Evolutionary conservation across 768 basidiomycete genomes (phyloP).

Genomic region (Tylopilus sp.): DNA sequence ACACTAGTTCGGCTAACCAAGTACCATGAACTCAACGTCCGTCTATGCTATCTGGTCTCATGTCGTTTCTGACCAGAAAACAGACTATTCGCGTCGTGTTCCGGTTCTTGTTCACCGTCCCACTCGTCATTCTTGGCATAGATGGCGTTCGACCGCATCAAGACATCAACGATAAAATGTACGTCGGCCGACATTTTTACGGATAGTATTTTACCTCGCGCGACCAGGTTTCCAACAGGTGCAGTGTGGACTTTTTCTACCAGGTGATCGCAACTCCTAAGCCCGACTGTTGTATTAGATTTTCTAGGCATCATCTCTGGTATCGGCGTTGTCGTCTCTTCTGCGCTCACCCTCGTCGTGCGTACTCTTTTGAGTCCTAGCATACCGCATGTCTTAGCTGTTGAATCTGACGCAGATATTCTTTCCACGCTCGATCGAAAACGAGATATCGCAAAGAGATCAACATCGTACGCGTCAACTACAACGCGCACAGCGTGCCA

Average conservation of each 20-base stretch:
- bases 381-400: neutral
- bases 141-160: conserved; percentile 64
- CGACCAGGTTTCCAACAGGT: conserved; percentile 28
- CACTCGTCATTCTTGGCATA: conserved; percentile 60
- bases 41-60: conserved; percentile 22
- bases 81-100: conserved; percentile 70
- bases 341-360: conserved; percentile 72
- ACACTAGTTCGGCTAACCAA: conserved; percentile 72
- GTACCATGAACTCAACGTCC: conserved; percentile 79
- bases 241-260: neutral
- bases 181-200: conserved; percentile 2
- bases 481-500: neutral
- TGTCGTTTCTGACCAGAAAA: neutral
- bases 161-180: conserved; percentile 63
- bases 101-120: conserved; percentile 67
- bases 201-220: neutral
- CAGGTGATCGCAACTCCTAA: neutral
- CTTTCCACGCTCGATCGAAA: conserved; percentile 75
- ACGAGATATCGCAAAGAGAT: conserved; percentile 56
- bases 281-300: conserved; percentile 36
- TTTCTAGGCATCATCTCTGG: conserved; percentile 54
- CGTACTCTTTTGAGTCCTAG: neutral
- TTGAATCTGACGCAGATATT: conserved; percentile 59
- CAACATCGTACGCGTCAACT: conserved; percentile 30
- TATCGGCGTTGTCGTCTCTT: conserved; percentile 64